phyloP scores from a whole-genome alignment of 805 yeast genomes.

The Wickerhamiella allomyrinae region DNA sequence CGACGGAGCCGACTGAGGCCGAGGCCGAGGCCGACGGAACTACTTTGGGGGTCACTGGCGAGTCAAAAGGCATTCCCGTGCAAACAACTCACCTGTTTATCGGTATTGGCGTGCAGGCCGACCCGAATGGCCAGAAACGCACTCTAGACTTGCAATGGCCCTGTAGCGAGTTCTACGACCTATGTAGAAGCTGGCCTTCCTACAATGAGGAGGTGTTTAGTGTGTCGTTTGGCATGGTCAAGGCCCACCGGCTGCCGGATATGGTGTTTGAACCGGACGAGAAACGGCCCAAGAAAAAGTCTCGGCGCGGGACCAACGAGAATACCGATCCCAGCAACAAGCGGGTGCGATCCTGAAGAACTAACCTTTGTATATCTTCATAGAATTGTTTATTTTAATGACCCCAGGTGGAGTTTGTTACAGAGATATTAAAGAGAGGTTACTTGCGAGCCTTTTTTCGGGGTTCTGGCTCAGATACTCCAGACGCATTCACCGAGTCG shows the following conservation, averaged over 20 bases:
- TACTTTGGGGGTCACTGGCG: too few species aligned
- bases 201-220: constrained; percentile 48
- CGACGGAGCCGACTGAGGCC: constrained; percentile 9
- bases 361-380: neutral
- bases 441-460: too few species aligned
- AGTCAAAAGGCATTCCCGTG: constrained; percentile 27
- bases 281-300: constrained; percentile 48
- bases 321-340: constrained; percentile 1
- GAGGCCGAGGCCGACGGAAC: constrained; percentile 18
- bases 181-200: constrained; percentile 60
- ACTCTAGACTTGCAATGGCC: constrained; percentile 71
- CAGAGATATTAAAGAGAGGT: too few species aligned
- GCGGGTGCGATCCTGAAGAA: neutral
- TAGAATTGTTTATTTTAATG: too few species aligned
- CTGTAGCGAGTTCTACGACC: constrained; percentile 72
- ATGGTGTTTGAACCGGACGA: constrained; percentile 78
- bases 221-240: constrained; percentile 57
- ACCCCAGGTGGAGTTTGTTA: too few species aligned
- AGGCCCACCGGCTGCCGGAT: constrained; percentile 61
- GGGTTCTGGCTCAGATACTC: neutral
- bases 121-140: constrained; percentile 20
- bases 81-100: constrained; percentile 65
- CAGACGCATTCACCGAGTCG: constrained; percentile 14
- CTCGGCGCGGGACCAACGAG: constrained; percentile 15
- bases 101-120: constrained; percentile 49